These are phyloP conservation scores for Eutypella sp. DNA, from an alignment of 2,329 filamentous ascomycete genomes.

Conservation along the genomic window DNA sequence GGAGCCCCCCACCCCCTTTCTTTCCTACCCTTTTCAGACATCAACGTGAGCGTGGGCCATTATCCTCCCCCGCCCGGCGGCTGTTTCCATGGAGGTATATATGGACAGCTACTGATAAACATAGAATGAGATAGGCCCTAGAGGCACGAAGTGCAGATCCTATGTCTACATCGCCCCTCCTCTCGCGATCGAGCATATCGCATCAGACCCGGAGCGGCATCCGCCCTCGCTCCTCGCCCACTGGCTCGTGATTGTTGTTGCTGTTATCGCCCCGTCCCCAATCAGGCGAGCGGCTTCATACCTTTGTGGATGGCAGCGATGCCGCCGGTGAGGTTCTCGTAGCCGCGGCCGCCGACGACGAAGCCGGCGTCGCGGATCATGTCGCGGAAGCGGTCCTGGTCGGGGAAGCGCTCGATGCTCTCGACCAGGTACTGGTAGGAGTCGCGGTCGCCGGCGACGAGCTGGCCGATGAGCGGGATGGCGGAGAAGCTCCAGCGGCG, in stretches of 20 bases:
- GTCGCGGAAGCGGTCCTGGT: conserved; percentile 73
- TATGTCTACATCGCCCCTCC: too few relatives aligned
- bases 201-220: too few relatives aligned
- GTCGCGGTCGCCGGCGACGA: conserved; percentile 89
- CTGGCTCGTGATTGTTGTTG: background rate
- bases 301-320: conserved; percentile 97
- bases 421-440: conserved; percentile 99
- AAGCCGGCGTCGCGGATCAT: conserved; percentile 88
- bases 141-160: too few relatives aligned
- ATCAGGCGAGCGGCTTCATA: conserved; percentile 63
- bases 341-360: conserved; percentile 73
- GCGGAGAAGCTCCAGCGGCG: conserved; percentile 94
- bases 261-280: background rate
- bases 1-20: too few relatives aligned
- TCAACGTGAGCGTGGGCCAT: too few relatives aligned
- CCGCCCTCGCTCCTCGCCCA: background rate
- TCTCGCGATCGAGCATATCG: too few relatives aligned
- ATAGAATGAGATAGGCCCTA: too few relatives aligned
- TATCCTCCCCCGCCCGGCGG: too few relatives aligned
- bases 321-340: conserved; percentile 85
- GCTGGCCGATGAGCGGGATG: conserved; percentile 90
- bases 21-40: too few relatives aligned
- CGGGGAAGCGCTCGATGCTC: conserved; percentile 91
- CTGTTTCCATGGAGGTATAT: too few relatives aligned
- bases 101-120: too few relatives aligned